Percentiles rank a stretch among this genome's conserved stretches.
Evolutionary conservation across 202 grass and related monocot genomes (phyloP).

Genomic region (Setaria viridis): DNA sequence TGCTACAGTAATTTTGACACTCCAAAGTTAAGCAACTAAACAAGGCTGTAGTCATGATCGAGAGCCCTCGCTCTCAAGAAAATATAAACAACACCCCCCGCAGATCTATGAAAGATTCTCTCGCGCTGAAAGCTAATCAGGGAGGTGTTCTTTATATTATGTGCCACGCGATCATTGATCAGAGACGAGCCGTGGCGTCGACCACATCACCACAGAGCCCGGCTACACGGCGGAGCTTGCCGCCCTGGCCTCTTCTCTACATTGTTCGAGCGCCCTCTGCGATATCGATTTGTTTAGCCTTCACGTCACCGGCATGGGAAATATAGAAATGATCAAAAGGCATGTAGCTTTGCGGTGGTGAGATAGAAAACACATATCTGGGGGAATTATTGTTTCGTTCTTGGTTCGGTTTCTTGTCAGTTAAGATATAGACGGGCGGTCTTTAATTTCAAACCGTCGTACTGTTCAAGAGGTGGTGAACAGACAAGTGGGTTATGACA

Average conservation of each 20-base stretch:
- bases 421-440: too few relatives aligned
- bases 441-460: too few relatives aligned
- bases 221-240: not conserved
- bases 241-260: not conserved
- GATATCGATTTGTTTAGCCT: not conserved
- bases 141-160: not conserved
- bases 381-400: too few relatives aligned
- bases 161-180: not conserved
- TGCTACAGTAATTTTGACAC: too few relatives aligned
- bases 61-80: not conserved
- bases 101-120: constrained; percentile 41
- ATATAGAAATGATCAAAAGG: not conserved
- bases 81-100: not conserved
- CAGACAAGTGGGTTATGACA: too few relatives aligned
- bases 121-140: constrained; percentile 15
- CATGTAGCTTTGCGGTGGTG: not conserved
- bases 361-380: not conserved
- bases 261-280: not conserved
- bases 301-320: not conserved
- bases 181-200: not conserved
- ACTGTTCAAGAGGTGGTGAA: too few relatives aligned
- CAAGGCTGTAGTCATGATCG: not conserved
- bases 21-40: too few relatives aligned
- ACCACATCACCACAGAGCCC: not conserved
- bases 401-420: too few relatives aligned